Evolutionary conservation across 306 rosid genomes (phyloP).

Genomic region (Alnus glutinosa): DNA sequence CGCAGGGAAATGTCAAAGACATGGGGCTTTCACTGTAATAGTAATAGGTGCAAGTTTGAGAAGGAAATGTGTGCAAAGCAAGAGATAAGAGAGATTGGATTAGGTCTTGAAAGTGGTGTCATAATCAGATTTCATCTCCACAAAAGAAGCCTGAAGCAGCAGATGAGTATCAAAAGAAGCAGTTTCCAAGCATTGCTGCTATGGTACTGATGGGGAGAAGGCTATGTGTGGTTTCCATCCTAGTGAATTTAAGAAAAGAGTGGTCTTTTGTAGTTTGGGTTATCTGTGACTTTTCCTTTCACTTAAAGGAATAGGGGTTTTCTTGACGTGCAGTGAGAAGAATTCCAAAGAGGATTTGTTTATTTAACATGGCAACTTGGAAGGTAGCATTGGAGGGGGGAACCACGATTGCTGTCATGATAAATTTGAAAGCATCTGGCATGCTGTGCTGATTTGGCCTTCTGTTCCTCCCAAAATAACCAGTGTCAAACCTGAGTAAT

Average conservation of each 20-base stretch:
- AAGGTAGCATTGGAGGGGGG: no score
- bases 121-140: slow-evolving; percentile 29
- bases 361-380: background rate
- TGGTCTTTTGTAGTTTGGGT: slow-evolving; percentile 47
- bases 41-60: slow-evolving; percentile 80
- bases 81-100: slow-evolving; percentile 65
- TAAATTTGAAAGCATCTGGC: background rate
- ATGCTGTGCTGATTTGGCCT: background rate
- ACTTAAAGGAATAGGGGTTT: background rate
- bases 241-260: slow-evolving; percentile 51
- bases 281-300: slow-evolving; percentile 4
- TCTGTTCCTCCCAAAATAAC: no score
- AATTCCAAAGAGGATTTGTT: background rate
- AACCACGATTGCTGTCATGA: background rate
- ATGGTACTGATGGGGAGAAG: slow-evolving; percentile 94
- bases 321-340: slow-evolving; percentile 11
- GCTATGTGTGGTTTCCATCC: slow-evolving; percentile 51
- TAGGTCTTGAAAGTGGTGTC: slow-evolving; percentile 65
- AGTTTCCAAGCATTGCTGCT: slow-evolving; percentile 85
- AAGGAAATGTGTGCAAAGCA: slow-evolving; percentile 40
- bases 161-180: slow-evolving; percentile 47
- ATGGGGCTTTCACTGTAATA: slow-evolving; percentile 74
- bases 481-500: no score
- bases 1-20: slow-evolving; percentile 57
- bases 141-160: slow-evolving; percentile 34